Base-by-base conservation (phyloP, 1,284 basidiomycete species). In the Papiliotrema nemorosa region DNA sequence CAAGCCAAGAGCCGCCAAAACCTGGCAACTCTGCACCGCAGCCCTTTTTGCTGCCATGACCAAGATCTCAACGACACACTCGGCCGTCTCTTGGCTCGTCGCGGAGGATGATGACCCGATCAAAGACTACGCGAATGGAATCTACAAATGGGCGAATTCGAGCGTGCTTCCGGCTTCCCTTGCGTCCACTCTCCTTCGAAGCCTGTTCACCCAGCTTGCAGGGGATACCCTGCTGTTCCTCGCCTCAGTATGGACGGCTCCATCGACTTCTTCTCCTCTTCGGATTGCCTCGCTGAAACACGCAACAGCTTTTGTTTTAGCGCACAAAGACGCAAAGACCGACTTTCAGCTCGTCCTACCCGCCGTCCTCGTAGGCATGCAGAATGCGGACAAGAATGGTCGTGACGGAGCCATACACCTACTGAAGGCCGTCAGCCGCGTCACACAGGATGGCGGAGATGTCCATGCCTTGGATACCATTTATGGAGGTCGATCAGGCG, bases 321-420 rank as follows among this genome's bases (percentile, higher is more conserved):
- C 82, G 16, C 80, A 79, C 24, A 66, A 84, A 0, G 42, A 42
- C 18, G 44, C 52, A 10, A 57, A 49, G n/a, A 64, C 67, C 34
- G 80, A 97, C 70, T 94, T 93, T 77, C 94, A 97, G 75, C 85
- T 85, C 0, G 78, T 93, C 13, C 65, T 97, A 1, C 93, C 92
- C 0, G 78, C 84, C 0, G 65, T 96, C 12, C 74, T 97, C 1
- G 78, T 86, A 9, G 82, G 83, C 3, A 63, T 94, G 3, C 79
- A 82, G 57, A 72, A 83, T 59, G 51, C 63, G 0, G 80, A 82
- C 42, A 79, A 70, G 48, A 57, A 66, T 4, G 73, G 86, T 14
- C 80, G 90, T 21, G 75, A 79, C 44, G 83, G 82, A 21, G 85
- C 85, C 5, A 67, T 86, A n/a, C 79, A 80, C 41, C 83, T 84